Evolutionary conservation across 2,329 filamentous ascomycete species (phyloP).

Genomic region (Ophiobolus disseminans): DNA sequence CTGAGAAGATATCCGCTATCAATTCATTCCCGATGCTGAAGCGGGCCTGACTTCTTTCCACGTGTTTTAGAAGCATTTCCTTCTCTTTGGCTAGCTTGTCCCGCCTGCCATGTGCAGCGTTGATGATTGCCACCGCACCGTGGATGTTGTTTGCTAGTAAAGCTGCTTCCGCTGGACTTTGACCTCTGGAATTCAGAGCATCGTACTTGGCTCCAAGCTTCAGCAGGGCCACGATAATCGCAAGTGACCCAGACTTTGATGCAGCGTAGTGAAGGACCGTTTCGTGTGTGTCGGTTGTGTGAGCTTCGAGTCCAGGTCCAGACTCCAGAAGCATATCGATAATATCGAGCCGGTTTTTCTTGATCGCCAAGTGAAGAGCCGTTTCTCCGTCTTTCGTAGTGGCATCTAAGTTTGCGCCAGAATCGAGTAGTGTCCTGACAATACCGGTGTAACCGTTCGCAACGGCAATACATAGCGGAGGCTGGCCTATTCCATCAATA

Average conservation of each 20-base stretch:
- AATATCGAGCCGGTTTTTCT: conserved; percentile 30
- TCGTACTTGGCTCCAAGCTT: conserved; percentile 38
- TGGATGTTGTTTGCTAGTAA: conserved; percentile 36
- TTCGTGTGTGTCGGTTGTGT: conserved; percentile 32
- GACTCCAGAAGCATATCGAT: conserved; percentile 34
- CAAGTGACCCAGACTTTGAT: conserved; percentile 28
- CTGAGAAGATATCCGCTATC: conserved; percentile 41
- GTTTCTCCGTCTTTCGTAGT: conserved; percentile 33
- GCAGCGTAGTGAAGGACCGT: conserved; percentile 45
- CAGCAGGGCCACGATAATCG: conserved; percentile 31
- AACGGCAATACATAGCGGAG: conserved; percentile 39
- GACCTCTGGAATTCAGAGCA: conserved; percentile 22
- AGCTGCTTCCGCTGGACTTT: conserved; percentile 38
- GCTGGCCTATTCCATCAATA: conserved; percentile 23
- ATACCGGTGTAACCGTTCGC: conserved; percentile 34
- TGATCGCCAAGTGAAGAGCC: conserved; percentile 41
- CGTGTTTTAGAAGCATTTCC: conserved; percentile 39
- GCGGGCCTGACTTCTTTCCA: conserved; percentile 33
- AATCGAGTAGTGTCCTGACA: conserved; percentile 35
- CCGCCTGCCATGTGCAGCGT: conserved; percentile 33
- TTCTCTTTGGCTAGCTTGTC: conserved; percentile 40
- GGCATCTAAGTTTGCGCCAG: conserved; percentile 35
- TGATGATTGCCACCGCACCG: conserved; percentile 41
- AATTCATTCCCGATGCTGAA: conserved; percentile 42
- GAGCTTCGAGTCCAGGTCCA: conserved; percentile 28